Base-by-base conservation (phyloP, 1,139 yeast genomes). In the Saccharomycopsis phalli region DNA sequence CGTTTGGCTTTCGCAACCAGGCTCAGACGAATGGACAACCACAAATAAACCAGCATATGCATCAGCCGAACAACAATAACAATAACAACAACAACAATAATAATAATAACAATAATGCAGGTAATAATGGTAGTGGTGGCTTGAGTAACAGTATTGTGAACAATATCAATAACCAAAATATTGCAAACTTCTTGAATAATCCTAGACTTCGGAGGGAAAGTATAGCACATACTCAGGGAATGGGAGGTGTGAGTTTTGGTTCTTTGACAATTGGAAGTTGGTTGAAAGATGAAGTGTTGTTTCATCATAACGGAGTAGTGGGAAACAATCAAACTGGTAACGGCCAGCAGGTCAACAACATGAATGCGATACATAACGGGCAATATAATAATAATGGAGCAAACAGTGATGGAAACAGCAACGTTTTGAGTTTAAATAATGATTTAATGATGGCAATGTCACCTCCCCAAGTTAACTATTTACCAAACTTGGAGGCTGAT, bases 201-300 rank as follows among this genome's bases (percentile, higher is more conserved):
- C 59, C 65, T 13, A 60, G 63, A 44, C 68, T 77, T 47, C 73
- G 95, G 53, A 69, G 97, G 47, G 97, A 88, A 53, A 78, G 88
- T 46, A 78, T 91, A 46, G 96, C 96, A 19, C 97, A 88, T 59
- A 81, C 95, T 2, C 95, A 86, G 58, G 97, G 97, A 7, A 83
- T 88, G 78, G 97, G 97, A 32, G 97, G 97, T 39, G 83, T 91
- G 29, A 81, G 94, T n/a, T 91, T 96, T 95, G 97, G 97, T 20
- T 87, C 94, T 2, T 76, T 87, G 46, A 81, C 94, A 19, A 88
- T 91, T 34, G 96, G 97, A 8, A 80, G 93, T 18, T 91, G 97
- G 97, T 67, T 91, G 31, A 82, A 87, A 57, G 97, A 91, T 57
- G 98, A 91, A 59, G 94, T 84, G 29, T 70, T 62, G 56, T 61